Conservation (phyloP, 2,329 filamentous ascomycete genomes). For the Hymenoscyphus occultus region DNA sequence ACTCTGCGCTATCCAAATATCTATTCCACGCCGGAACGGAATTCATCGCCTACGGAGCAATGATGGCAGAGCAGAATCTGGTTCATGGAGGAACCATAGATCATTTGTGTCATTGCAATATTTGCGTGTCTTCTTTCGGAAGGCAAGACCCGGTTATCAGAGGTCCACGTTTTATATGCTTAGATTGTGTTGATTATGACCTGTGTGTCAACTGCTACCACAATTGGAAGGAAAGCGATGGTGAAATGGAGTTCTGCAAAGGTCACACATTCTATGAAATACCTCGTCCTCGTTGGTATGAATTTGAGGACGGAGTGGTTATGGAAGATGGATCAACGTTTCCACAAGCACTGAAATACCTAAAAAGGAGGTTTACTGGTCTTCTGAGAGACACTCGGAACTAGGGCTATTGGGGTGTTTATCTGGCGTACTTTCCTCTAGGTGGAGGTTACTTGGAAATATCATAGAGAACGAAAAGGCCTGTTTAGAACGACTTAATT, state of each 20-base stretch:
- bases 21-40: not conserved
- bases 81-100: not conserved
- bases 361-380: not conserved
- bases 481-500: too few relatives aligned
- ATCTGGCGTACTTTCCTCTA: too few relatives aligned
- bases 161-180: not conserved
- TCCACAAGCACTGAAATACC: not conserved
- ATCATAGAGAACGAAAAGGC: too few relatives aligned
- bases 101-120: not conserved
- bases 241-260: constrained; percentile 5
- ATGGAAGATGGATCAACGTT: not conserved
- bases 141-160: not conserved
- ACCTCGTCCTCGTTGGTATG: not conserved
- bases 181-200: not conserved
- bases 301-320: not conserved
- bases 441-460: too few relatives aligned
- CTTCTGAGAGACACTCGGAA: not conserved
- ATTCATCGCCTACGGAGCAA: not conserved
- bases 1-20: not conserved
- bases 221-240: not conserved
- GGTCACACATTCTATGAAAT: constrained; percentile 2
- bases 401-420: too few relatives aligned
- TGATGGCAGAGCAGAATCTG: not conserved
- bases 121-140: not conserved
- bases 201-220: not conserved